Evolutionary conservation across 2,329 filamentous ascomycete genomes (phyloP).

Genomic region (Fusarium sp.): DNA sequence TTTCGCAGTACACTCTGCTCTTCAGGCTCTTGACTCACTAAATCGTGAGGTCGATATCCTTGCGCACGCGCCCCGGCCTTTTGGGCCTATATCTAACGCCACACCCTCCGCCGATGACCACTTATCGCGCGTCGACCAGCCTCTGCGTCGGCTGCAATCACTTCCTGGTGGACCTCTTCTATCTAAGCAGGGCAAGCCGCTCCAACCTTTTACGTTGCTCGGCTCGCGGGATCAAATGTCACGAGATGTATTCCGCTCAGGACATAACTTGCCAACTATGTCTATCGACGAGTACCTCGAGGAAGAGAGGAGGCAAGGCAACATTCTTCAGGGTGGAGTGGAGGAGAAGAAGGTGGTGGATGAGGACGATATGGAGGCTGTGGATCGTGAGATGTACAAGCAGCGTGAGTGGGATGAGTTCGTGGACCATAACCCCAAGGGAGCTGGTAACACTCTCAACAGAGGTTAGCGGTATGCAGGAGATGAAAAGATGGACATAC

Average conservation of each 20-base stretch:
- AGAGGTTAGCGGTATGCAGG: constrained; percentile 62
- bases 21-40: constrained; percentile 87
- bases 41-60: constrained; percentile 87
- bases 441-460: constrained; percentile 85
- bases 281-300: constrained; percentile 97
- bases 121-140: constrained; percentile 78
- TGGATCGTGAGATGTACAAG: constrained; percentile 91
- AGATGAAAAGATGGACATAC: background rate
- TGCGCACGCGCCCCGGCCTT: constrained; percentile 72
- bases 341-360: constrained; percentile 80
- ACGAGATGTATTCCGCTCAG: constrained; percentile 85
- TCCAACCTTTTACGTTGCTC: constrained; percentile 90
- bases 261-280: constrained; percentile 97
- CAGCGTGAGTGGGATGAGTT: constrained; percentile 96
- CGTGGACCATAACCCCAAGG: constrained; percentile 86
- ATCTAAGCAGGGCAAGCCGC: constrained; percentile 80
- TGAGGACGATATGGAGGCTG: constrained; percentile 90
- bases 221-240: constrained; percentile 80
- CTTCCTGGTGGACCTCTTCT: constrained; percentile 76
- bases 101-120: constrained; percentile 60
- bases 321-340: constrained; percentile 91
- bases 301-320: constrained; percentile 84
- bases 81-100: constrained; percentile 59
- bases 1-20: constrained; percentile 80
- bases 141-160: constrained; percentile 63